These are phyloP conservation scores for Chaetomium globosum DNA, from an alignment of 2,329 filamentous ascomycete species.

Conservation along the genomic window DNA sequence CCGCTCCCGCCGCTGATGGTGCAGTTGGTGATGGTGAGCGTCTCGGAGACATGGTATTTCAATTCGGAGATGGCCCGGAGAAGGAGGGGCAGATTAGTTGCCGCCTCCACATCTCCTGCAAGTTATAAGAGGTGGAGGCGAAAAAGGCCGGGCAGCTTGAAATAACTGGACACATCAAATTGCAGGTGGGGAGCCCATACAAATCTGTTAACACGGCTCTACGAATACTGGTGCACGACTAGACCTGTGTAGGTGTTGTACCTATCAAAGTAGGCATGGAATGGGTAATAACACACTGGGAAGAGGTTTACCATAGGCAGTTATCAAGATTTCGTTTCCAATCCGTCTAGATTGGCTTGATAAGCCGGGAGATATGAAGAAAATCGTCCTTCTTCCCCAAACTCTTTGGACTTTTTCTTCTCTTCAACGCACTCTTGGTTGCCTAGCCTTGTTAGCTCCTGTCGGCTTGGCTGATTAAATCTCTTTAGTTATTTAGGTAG, in stretches of 20 bases:
- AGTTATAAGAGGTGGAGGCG: neutral
- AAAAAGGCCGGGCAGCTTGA: neutral
- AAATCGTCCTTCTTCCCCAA: neutral
- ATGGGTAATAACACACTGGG: neutral
- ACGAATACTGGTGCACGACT: too few species aligned
- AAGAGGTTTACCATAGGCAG: neutral
- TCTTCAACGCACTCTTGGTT: neutral
- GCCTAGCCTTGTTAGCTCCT: neutral
- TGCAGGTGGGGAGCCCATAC: neutral
- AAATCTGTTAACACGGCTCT: too few species aligned
- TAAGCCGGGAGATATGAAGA: neutral
- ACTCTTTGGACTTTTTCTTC: neutral
- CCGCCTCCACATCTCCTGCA: neutral
- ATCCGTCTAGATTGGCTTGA: neutral
- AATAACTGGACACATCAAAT: neutral
- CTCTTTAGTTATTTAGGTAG: neutral
- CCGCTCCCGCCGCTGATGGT: neutral
- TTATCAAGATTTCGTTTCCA: neutral
- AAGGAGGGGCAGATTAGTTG: slow-evolving; percentile 19
- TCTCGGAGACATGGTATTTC: slow-evolving; percentile 22
- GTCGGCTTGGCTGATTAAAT: neutral
- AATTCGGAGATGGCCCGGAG: neutral
- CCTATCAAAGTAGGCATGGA: too few species aligned
- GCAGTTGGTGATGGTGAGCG: slow-evolving; percentile 7
- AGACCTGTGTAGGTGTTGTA: too few species aligned